A percentile compares a stretch with the other conserved stretches of the same genome.
Conservation (phyloP, 441 rosid genomes). For the Macaranga tanarius region DNA sequence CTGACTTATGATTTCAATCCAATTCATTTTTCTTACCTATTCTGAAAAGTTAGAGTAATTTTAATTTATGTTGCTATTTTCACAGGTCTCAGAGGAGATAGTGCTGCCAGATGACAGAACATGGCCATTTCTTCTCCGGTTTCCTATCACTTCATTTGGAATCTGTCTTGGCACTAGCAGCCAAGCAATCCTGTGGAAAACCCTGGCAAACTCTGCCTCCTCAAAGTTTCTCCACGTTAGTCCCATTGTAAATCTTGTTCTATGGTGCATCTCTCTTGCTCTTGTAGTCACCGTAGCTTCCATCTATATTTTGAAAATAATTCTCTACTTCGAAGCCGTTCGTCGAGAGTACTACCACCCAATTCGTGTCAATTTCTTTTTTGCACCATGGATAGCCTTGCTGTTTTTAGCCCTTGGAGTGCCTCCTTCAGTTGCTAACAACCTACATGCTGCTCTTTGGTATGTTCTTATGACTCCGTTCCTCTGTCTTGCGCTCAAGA, state of each 20-base stretch:
- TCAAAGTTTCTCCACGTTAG: constrained; percentile 64
- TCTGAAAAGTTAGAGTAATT: background rate
- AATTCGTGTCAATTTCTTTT: constrained; percentile 83
- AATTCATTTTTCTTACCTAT: background rate
- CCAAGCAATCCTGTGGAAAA: constrained; percentile 90
- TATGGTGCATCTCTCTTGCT: constrained; percentile 65
- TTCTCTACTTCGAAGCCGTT: constrained; percentile 79
- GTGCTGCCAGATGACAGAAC: constrained; percentile 67
- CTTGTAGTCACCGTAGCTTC: constrained; percentile 42
- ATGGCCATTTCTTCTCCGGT: constrained; percentile 91
- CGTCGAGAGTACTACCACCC: constrained; percentile 86
- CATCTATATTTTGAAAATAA: constrained; percentile 56
- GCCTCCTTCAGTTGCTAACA: constrained; percentile 49
- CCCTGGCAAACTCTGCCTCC: constrained; percentile 55
- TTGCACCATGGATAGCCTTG: constrained; percentile 82
- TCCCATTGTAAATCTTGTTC: constrained; percentile 43
- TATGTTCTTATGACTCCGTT: constrained; percentile 79
- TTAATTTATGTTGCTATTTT: background rate
- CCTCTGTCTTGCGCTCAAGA: constrained; percentile 70
- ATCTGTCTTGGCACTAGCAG: constrained; percentile 88
- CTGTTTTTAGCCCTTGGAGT: constrained; percentile 74
- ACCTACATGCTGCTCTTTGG: constrained; percentile 58
- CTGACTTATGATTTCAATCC: no score
- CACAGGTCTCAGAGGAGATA: constrained; percentile 67
- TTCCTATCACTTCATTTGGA: constrained; percentile 71